phyloP scores from a whole-genome alignment of 768 basidiomycete species.

The Amanita pallidorosea region DNA sequence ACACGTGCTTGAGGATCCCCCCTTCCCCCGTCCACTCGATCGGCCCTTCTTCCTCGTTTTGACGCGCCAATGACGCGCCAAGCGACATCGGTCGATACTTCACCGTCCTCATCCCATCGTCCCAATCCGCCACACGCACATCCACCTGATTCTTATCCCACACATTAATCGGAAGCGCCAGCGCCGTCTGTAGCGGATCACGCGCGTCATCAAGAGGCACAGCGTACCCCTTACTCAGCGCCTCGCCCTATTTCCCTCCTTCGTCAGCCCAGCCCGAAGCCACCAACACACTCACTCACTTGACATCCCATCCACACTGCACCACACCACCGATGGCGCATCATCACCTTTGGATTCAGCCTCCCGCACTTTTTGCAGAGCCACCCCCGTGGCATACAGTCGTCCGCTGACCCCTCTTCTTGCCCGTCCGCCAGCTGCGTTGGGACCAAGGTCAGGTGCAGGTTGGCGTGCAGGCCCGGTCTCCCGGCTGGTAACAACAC shows the following conservation, averaged over 20 bases:
- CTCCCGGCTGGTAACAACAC: neutral
- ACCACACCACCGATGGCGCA: constrained; percentile 7
- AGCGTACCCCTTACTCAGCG: neutral
- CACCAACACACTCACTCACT: no score
- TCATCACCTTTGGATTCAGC: constrained; percentile 6
- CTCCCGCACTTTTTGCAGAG: constrained; percentile 4
- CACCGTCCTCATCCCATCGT: constrained; percentile 7
- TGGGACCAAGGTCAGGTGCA: neutral
- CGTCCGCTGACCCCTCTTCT: constrained; percentile 4
- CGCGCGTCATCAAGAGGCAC: neutral
- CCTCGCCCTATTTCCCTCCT: neutral
- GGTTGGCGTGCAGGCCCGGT: no score
- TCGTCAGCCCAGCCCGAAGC: neutral
- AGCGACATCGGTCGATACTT: neutral
- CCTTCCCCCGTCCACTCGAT: neutral
- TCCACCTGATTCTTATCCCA: neutral
- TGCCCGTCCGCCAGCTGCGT: constrained; percentile 3
- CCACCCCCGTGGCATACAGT: constrained; percentile 4
- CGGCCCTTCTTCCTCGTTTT: neutral
- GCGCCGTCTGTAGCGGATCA: neutral
- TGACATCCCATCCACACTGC: neutral
- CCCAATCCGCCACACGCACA: constrained; percentile 4
- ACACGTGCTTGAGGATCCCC: constrained; percentile 3
- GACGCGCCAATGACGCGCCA: neutral
- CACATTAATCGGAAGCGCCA: constrained; percentile 1